These are phyloP conservation scores for Ogataea nitratoaversa DNA, from an alignment of 805 yeast genomes.

Conservation along the genomic window DNA sequence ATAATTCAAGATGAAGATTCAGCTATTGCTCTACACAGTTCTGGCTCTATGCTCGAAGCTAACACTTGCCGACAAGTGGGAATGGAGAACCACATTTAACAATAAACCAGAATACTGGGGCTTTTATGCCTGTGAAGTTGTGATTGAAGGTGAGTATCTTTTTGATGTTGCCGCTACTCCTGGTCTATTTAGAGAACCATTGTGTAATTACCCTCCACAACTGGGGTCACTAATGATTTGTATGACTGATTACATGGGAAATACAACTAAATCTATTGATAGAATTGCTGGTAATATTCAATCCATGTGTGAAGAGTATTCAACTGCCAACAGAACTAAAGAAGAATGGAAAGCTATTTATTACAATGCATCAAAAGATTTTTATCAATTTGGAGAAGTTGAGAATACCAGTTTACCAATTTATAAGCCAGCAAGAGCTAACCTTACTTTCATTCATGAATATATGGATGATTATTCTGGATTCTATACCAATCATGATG, in stretches of 20 bases:
- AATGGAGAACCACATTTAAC: slow-evolving; percentile 5
- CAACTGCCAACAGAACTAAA: background rate
- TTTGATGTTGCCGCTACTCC: background rate
- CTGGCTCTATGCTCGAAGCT: background rate
- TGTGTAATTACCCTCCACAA: slow-evolving; percentile 19
- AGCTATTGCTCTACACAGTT: too few relatives aligned
- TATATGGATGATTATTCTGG: slow-evolving; percentile 9
- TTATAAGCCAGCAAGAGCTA: slow-evolving; percentile 13
- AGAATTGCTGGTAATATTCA: slow-evolving; percentile 3
- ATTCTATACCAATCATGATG: slow-evolving; percentile 24
- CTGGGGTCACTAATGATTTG: slow-evolving; percentile 15
- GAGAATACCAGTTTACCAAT: slow-evolving; percentile 3
- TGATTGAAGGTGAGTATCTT: background rate
- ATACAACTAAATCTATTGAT: background rate
- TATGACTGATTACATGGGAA: slow-evolving; percentile 4
- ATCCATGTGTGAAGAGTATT: slow-evolving; percentile 1
- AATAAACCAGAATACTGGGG: background rate
- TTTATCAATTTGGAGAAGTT: slow-evolving; percentile 4
- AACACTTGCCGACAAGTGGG: background rate
- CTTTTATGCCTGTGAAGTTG: background rate
- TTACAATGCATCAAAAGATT: slow-evolving; percentile 27
- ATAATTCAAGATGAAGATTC: too few relatives aligned
- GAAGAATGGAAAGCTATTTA: slow-evolving; percentile 12
- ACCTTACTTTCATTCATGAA: slow-evolving; percentile 6
- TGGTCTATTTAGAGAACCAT: background rate